Percentiles rank a stretch among this genome's conserved stretches.
Evolutionary conservation across 441 rosid genomes (phyloP).

Genomic region (Bruguiera hainesii): DNA sequence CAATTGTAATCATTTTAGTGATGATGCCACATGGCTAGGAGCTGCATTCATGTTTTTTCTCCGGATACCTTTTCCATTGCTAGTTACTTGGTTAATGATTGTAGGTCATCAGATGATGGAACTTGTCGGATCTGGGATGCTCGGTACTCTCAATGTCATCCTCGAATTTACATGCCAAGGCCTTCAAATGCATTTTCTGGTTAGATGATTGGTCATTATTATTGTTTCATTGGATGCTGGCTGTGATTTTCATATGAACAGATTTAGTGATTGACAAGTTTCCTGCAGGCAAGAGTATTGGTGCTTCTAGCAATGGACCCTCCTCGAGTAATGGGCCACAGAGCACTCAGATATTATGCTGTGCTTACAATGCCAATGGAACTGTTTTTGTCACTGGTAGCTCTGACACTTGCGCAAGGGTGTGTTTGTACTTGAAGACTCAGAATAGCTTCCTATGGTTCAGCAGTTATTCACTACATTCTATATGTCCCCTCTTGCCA

Average conservation of each 20-base stretch:
- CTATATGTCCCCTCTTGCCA: constrained; percentile 21
- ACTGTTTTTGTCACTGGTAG: constrained; percentile 98
- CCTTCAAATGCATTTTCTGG: constrained; percentile 63
- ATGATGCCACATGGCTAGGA: constrained; percentile 17
- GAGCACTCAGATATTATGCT: constrained; percentile 83
- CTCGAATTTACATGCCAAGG: constrained; percentile 77
- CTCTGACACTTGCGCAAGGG: constrained; percentile 96
- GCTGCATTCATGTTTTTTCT: constrained; percentile 7
- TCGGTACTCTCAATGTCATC: constrained; percentile 60
- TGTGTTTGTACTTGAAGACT: constrained; percentile 38
- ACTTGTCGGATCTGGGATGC: constrained; percentile 99
- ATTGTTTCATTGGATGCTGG: constrained; percentile 14
- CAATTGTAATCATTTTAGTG: constrained; percentile 9
- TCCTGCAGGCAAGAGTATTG: constrained; percentile 59
- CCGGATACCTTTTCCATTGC: constrained; percentile 10
- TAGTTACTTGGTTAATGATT: constrained; percentile 31
- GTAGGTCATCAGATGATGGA: constrained; percentile 98
- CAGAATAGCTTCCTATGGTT: constrained; percentile 18
- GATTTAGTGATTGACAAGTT: constrained; percentile 35
- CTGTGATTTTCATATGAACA: constrained; percentile 12
- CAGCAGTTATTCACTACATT: constrained; percentile 11
- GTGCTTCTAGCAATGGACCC: constrained; percentile 50
- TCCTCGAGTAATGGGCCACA: constrained; percentile 57
- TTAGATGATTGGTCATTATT: constrained; percentile 31
- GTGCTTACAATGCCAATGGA: constrained; percentile 95